These are phyloP conservation scores for Akebia trifoliata DNA, from an alignment of 164 flowering plant genomes.

Conservation along the genomic window DNA sequence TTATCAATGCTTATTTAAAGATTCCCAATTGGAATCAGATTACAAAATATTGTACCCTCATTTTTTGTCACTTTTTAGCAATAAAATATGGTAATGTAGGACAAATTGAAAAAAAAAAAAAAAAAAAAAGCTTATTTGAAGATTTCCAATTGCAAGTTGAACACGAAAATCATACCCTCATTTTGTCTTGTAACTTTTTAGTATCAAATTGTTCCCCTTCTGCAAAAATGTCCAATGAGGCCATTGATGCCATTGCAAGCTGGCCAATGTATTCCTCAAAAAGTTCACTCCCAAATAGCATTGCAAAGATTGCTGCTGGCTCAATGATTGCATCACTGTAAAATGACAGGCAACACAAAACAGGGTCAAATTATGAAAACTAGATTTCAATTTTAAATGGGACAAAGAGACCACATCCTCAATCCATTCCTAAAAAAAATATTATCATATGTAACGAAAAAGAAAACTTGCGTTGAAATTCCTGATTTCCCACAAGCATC, in stretches of 20 bases:
- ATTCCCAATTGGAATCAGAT: too few relatives aligned
- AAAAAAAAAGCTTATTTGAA: too few relatives aligned
- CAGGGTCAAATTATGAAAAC: not conserved
- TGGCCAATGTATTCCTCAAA: slow-evolving; percentile 99
- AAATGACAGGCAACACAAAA: not conserved
- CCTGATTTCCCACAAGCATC: slow-evolving; percentile 91
- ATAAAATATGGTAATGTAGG: too few relatives aligned
- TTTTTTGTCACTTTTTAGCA: too few relatives aligned
- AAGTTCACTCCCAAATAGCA: slow-evolving; percentile 99
- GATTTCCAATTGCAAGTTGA: too few relatives aligned
- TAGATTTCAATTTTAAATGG: not conserved
- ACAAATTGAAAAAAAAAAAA: too few relatives aligned
- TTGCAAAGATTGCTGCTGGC: slow-evolving; percentile 97
- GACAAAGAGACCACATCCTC: not conserved
- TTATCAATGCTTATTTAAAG: too few relatives aligned
- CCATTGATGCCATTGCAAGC: slow-evolving; percentile 99
- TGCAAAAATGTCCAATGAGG: slow-evolving; percentile 83
- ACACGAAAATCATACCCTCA: slow-evolving; percentile 72
- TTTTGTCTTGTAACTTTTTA: slow-evolving; percentile 86
- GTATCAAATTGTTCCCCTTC: slow-evolving; percentile 86
- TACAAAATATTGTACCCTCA: too few relatives aligned
- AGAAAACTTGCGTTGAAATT: slow-evolving; percentile 69
- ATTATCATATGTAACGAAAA: slow-evolving; percentile 6
- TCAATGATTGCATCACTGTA: slow-evolving; percentile 88
- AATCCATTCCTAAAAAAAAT: not conserved